Evolutionary conservation across 768 basidiomycete genomes (phyloP), one percentile per base, ranked within the genome.

Genomic region (Leccinellum albellum): DNA sequence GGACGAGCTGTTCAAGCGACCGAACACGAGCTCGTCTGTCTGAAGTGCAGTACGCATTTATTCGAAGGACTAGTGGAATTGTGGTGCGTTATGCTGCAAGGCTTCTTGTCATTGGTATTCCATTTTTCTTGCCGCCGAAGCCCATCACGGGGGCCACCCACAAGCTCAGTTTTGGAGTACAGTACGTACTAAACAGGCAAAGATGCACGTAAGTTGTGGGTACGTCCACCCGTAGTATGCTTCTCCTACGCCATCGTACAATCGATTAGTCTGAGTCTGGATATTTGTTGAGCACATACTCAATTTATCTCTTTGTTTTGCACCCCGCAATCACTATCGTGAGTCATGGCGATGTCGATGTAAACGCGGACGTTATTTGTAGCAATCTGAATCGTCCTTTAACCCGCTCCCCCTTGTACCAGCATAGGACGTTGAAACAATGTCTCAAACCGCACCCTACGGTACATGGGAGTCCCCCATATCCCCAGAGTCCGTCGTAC

Each of bases 401-500:
- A n/a, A n/a, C 3, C 20, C 2, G 33, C 33, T 6, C 6, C 33
- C 32, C 32, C 28, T 32, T 35, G 33, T n/a, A 37, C 35, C 35
- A 37, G 35, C n/a, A 37, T 9, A 40, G 37, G n/a, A 40, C 37
- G 37, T 40, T 10, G 37, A 4, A 40, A 45, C 44, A 0, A 68
- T 68, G 67, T 59, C 61, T 20, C 55, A 50, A 48, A 64, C 56
- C 0, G 82, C 83, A 7, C 81, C 85, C 0, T 88, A 78, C 64
- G 87, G 85, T 24, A 80, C 79, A 21, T 89, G 87, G 86, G 68
- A 73, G 5, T 85, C 84, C 2, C 77, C 82, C 5, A 78, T 88
- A 54, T 78, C 79, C 2, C 73, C 81, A 20, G 80, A 83, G 42
- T 70, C 75, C 31, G 75, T 87, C 56, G 77, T 80, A 4, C 73